A percentile compares a stretch with the other conserved stretches of the same genome.
Evolutionary conservation across 2,329 filamentous ascomycete species (phyloP).

Genomic region (Fusarium annulatum): DNA sequence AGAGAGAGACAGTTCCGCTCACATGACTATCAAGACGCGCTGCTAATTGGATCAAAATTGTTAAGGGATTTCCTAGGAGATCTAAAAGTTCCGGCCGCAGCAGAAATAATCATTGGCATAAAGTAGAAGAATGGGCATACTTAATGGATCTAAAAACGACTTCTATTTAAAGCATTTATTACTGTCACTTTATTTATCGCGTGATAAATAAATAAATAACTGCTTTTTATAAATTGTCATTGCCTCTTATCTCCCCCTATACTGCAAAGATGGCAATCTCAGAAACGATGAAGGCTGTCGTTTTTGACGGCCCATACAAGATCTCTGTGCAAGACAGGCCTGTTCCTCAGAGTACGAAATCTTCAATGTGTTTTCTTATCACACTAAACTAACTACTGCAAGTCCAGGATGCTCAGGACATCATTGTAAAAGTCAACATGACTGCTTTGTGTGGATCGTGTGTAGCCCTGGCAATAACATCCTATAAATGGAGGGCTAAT

Average conservation of each 20-base stretch:
- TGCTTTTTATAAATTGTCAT: too few species aligned
- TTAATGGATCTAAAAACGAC: too few species aligned
- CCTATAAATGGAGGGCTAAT: neutral
- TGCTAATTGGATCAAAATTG: neutral
- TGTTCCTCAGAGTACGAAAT: constrained; percentile 67
- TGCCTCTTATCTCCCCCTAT: fast-evolving
- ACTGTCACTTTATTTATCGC: too few species aligned
- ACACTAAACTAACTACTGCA: neutral
- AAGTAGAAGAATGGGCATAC: neutral
- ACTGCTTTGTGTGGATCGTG: constrained; percentile 92
- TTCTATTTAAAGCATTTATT: neutral
- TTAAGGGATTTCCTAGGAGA: neutral
- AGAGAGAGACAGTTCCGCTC: neutral
- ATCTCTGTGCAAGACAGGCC: constrained; percentile 83
- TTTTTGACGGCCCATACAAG: constrained; percentile 83
- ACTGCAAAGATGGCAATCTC: constrained; percentile 44
- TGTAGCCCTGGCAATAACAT: neutral
- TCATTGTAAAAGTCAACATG: constrained; percentile 84
- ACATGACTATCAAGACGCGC: fast-evolving
- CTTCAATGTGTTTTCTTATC: neutral
- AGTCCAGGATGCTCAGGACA: constrained; percentile 76
- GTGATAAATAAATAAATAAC: neutral
- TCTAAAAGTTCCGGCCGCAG: neutral
- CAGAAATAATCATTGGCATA: neutral
- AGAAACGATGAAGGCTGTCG: constrained; percentile 85